phyloP scores from a whole-genome alignment of 148 eudicot species.

The Fallopia convolvulus region DNA sequence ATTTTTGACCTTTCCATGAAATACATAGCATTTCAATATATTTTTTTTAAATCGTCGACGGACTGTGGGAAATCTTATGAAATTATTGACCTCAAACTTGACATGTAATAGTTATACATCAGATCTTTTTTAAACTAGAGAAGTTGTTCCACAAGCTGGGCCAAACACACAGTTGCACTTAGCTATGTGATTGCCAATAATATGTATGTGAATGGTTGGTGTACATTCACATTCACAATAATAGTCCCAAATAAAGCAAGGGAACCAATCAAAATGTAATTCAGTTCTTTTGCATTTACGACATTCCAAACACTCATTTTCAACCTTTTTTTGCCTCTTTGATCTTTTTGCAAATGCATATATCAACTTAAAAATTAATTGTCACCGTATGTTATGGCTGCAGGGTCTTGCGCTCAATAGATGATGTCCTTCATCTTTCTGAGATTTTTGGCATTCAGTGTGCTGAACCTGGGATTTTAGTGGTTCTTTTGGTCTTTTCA shows the following conservation, averaged over 20 bases:
- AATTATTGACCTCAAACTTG: not conserved
- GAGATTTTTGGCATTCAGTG: conserved; percentile 49
- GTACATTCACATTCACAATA: not conserved
- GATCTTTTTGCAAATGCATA: not conserved
- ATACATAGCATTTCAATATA: not conserved
- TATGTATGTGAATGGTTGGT: not conserved
- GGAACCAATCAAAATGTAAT: not conserved
- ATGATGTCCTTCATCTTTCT: conserved; percentile 63
- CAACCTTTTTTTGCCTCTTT: not conserved
- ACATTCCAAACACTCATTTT: not conserved
- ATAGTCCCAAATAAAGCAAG: not conserved
- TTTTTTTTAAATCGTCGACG: not conserved
- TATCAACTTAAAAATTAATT: not conserved
- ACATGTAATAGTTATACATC: not conserved
- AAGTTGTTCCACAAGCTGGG: not conserved
- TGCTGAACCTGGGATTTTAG: conserved; percentile 59
- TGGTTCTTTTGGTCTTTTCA: conserved; percentile 64
- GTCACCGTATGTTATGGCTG: conserved; percentile 20
- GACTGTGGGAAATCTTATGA: not conserved
- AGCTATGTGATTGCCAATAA: not conserved
- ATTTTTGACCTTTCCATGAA: not conserved
- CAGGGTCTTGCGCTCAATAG: conserved; percentile 81
- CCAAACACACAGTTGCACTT: not conserved
- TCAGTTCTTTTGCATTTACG: not conserved
- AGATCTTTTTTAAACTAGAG: not conserved